phyloP scores from a whole-genome alignment of 768 basidiomycete genomes.

The Pleurotus giganteus region DNA sequence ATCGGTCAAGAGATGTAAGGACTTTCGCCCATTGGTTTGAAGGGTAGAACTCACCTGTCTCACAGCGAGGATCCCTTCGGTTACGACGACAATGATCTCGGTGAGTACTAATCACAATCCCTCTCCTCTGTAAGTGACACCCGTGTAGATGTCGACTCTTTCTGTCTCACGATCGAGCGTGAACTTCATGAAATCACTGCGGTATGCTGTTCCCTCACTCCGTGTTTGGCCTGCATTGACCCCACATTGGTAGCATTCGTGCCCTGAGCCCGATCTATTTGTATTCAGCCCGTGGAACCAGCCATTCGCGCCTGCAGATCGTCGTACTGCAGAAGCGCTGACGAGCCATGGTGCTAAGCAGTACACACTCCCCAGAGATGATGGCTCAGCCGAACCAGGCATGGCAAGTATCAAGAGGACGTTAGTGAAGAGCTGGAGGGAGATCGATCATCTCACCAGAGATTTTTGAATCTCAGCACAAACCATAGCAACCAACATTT shows the following conservation, averaged over 20 bases:
- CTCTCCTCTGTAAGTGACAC: neutral
- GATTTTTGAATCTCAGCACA: neutral
- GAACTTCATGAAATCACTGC: constrained; percentile 74
- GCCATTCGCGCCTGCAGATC: constrained; percentile 67
- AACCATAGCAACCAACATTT: neutral
- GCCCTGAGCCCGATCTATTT: constrained; percentile 48
- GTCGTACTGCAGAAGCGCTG: constrained; percentile 55
- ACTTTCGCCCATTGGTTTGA: neutral
- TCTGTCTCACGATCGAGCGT: constrained; percentile 63
- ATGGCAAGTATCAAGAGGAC: constrained; percentile 36
- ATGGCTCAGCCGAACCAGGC: constrained; percentile 26
- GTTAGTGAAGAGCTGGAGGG: constrained; percentile 40
- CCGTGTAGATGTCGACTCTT: constrained; percentile 56
- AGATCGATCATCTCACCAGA: constrained; percentile 33
- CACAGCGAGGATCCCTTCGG: constrained; percentile 65
- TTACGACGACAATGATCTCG: constrained; percentile 66
- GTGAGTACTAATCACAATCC: constrained; percentile 26
- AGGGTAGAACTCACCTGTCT: neutral
- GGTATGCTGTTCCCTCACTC: constrained; percentile 36
- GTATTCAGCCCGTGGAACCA: constrained; percentile 61
- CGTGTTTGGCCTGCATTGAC: neutral
- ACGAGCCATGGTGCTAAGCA: constrained; percentile 29
- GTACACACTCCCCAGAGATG: constrained; percentile 31
- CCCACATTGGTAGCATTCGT: constrained; percentile 44
- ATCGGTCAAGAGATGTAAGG: constrained; percentile 65